Conservation (phyloP, 1,284 basidiomycete species). For the Sanghuangporus weigelae region DNA sequence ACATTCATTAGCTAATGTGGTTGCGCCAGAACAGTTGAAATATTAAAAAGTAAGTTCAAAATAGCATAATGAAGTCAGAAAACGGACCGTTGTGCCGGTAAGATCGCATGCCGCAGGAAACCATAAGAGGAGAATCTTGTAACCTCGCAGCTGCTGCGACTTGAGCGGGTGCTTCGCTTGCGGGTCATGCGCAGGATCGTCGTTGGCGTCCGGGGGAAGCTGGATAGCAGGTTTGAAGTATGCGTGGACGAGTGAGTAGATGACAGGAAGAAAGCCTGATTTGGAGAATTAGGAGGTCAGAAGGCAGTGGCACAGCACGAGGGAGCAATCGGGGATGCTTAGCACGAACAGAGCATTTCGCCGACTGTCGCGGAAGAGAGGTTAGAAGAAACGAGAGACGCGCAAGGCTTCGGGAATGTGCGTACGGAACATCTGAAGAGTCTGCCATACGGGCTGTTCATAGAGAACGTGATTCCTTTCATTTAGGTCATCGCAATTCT, state of each 20-base stretch:
- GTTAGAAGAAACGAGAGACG: constrained; percentile 22
- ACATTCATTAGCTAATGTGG: constrained; percentile 81
- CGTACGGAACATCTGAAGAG: constrained; percentile 88
- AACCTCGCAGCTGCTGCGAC: constrained; percentile 52
- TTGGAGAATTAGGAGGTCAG: constrained; percentile 20
- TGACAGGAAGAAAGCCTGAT: constrained; percentile 78
- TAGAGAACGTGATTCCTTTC: constrained; percentile 61
- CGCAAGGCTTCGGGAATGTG: constrained; percentile 19
- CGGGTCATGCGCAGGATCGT: constrained; percentile 30
- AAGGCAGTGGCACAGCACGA: constrained; percentile 20
- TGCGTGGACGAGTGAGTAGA: constrained; percentile 59
- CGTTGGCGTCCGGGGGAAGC: constrained; percentile 47
- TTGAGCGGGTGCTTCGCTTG: constrained; percentile 28
- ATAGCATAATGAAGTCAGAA: constrained; percentile 20
- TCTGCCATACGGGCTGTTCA: constrained; percentile 93
- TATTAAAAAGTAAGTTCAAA: constrained; percentile 18
- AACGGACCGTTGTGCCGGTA: constrained; percentile 76
- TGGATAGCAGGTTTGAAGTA: constrained; percentile 46
- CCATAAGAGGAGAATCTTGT: constrained; percentile 74
- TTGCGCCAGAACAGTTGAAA: constrained; percentile 16
- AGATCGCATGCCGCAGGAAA: constrained; percentile 87
- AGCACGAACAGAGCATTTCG: constrained; percentile 81
- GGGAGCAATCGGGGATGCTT: constrained; percentile 19
- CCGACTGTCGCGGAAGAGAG: constrained; percentile 55
- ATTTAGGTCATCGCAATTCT: constrained; percentile 70